phyloP scores from a whole-genome alignment of 805 yeast species.

The Schizosaccharomyces osmophilus region DNA sequence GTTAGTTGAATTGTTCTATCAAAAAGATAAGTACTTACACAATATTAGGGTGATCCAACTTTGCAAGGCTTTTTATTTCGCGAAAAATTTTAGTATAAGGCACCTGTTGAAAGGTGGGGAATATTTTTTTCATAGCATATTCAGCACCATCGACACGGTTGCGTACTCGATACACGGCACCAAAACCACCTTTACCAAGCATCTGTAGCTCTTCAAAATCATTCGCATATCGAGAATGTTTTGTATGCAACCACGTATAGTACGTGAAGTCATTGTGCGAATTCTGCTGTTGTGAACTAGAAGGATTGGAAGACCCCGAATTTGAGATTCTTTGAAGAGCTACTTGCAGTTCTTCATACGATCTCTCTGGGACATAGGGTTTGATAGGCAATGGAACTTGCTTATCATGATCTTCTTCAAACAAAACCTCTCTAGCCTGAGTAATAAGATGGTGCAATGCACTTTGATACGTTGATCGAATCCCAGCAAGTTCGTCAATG shows the following conservation, averaged over 20 bases:
- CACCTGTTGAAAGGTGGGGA: background rate
- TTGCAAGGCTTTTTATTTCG: background rate
- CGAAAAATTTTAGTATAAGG: background rate
- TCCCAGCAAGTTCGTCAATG: background rate
- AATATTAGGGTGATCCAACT: background rate
- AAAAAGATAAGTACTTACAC: background rate
- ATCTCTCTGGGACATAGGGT: background rate
- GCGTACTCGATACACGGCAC: background rate
- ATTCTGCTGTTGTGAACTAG: background rate
- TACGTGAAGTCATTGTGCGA: background rate
- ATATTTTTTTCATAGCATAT: background rate
- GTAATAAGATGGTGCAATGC: background rate
- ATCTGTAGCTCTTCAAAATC: background rate
- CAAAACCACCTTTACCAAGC: conserved; percentile 1
- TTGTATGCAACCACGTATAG: background rate
- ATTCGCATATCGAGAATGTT: background rate
- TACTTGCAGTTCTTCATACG: too few species aligned
- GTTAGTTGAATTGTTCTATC: background rate
- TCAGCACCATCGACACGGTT: background rate
- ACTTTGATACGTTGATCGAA: background rate
- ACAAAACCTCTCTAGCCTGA: background rate
- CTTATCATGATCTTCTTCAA: background rate
- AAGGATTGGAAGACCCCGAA: background rate
- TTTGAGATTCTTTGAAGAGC: background rate
- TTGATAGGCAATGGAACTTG: background rate